Conservation (phyloP, 2,329 filamentous ascomycete species). For the Drechslera avenae region DNA sequence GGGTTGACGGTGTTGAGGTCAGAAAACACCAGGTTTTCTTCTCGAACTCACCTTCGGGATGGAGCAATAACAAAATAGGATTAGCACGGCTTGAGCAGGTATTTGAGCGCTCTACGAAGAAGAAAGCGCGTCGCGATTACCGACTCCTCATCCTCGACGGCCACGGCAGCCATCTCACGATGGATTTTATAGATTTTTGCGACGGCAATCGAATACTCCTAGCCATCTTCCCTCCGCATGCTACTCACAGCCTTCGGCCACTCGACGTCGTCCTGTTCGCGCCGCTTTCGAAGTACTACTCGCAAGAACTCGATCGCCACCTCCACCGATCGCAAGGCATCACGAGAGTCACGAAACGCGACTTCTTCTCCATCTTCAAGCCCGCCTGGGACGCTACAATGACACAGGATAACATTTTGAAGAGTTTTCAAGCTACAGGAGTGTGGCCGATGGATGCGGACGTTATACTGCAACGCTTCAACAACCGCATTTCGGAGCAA, state of each 20-base stretch:
- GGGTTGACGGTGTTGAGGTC: not conserved
- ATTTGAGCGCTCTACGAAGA: not conserved
- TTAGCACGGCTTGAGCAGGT: not conserved
- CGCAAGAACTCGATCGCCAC: not conserved
- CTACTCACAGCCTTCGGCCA: not conserved
- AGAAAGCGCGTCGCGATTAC: not conserved
- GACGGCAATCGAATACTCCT: not conserved
- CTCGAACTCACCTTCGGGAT: not conserved
- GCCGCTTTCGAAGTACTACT: not conserved
- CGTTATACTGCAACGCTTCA: not conserved
- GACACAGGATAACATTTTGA: not conserved
- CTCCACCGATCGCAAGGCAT: not conserved
- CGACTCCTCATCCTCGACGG: not conserved
- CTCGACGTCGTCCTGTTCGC: not conserved
- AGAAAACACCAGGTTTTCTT: not conserved
- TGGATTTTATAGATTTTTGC: not conserved
- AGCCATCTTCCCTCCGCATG: not conserved
- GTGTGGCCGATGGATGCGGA: not conserved
- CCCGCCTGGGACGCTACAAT: not conserved
- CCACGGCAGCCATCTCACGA: not conserved
- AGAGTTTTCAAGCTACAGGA: not conserved
- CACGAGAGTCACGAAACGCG: not conserved
- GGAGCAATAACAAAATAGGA: not conserved
- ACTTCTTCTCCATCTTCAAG: not conserved
- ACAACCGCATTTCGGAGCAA: not conserved